Percentiles rank a stretch among this genome's conserved stretches.
Evolutionary conservation across 345 rosid genomes (phyloP).

Genomic region (Conringia planisiliqua): DNA sequence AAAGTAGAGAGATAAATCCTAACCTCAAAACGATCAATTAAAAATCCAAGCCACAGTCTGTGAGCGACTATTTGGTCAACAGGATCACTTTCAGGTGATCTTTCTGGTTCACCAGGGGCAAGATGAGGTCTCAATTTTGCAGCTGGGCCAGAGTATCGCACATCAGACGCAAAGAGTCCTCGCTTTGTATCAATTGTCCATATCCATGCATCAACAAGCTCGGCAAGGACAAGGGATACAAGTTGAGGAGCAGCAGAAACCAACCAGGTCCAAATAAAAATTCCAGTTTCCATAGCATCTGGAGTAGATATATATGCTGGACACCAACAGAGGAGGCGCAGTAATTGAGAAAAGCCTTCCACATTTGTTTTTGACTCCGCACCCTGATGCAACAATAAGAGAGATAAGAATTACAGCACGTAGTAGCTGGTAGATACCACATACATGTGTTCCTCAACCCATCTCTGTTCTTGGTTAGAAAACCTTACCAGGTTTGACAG

Average conservation of each 20-base stretch:
- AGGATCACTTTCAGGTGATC: conserved; percentile 60
- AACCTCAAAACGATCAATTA: conserved; percentile 98
- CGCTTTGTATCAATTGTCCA: conserved; percentile 98
- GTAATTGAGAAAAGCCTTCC: conserved; percentile 89
- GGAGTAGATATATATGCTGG: conserved; percentile 95
- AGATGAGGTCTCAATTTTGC: conserved; percentile 96
- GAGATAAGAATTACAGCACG: conserved; percentile 23
- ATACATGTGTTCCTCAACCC: conserved; percentile 8
- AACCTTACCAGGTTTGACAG: conserved; percentile 84
- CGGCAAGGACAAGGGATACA: conserved; percentile 92
- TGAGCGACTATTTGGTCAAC: conserved; percentile 96
- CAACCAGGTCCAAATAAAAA: conserved; percentile 98
- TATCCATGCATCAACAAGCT: conserved; percentile 99
- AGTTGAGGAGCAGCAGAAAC: conserved; percentile 96
- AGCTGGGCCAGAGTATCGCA: conserved; percentile 77
- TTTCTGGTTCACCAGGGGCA: conserved; percentile 90
- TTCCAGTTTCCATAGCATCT: conserved; percentile 97
- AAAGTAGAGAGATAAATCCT: conserved; percentile 19
- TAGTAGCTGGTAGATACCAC: conserved; percentile 10
- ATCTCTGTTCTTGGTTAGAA: conserved; percentile 1
- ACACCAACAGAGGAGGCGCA: conserved; percentile 99
- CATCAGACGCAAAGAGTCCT: conserved; percentile 95
- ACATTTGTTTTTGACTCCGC: conserved; percentile 69
- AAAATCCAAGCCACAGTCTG: conserved; percentile 93
- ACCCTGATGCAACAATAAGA: conserved; percentile 44